These are phyloP conservation scores for Raffaelea albimanens DNA, from an alignment of 2,329 filamentous ascomycete genomes.

Conservation along the genomic window DNA sequence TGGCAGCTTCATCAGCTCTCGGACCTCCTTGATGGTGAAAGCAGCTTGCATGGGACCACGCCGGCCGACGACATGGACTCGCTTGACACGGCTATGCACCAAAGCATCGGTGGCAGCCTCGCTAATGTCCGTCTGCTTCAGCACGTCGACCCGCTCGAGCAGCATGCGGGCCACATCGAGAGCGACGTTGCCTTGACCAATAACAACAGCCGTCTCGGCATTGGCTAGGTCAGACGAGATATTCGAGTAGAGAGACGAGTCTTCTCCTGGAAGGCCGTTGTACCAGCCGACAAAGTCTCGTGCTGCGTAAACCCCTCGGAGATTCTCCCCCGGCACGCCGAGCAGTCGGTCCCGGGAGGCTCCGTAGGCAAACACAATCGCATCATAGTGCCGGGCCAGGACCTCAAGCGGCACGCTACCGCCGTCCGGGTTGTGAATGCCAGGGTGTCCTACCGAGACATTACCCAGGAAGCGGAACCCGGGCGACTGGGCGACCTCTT, in stretches of 20 bases:
- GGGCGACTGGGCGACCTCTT: slow-evolving; percentile 72
- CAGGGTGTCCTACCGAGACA: slow-evolving; percentile 56
- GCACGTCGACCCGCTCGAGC: slow-evolving; percentile 61
- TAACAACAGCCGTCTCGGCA: slow-evolving; percentile 75
- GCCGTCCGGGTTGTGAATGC: slow-evolving; percentile 16
- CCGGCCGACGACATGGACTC: slow-evolving; percentile 80
- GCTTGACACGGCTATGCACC: slow-evolving; percentile 61
- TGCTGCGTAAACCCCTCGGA: slow-evolving; percentile 75
- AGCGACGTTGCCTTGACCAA: slow-evolving; percentile 94
- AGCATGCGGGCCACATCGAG: slow-evolving; percentile 87
- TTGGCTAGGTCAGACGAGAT: slow-evolving; percentile 58
- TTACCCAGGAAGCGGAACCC: slow-evolving; percentile 91
- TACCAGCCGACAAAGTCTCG: slow-evolving; percentile 97
- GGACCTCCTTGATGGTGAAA: slow-evolving; percentile 90
- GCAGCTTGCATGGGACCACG: slow-evolving; percentile 87
- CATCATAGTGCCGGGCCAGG: slow-evolving; percentile 78
- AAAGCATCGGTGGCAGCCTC: slow-evolving; percentile 71
- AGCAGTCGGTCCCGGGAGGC: slow-evolving; percentile 75
- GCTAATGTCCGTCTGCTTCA: slow-evolving; percentile 81
- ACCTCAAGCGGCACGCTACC: slow-evolving; percentile 53
- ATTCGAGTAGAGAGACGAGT: slow-evolving; percentile 18
- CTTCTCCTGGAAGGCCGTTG: slow-evolving; percentile 82
- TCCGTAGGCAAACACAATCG: slow-evolving; percentile 86
- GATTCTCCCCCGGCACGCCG: slow-evolving; percentile 68
- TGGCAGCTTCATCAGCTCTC: slow-evolving; percentile 75